Conservation (phyloP, 202 grass and related monocot species). For the Hordeum pubiflorum region DNA sequence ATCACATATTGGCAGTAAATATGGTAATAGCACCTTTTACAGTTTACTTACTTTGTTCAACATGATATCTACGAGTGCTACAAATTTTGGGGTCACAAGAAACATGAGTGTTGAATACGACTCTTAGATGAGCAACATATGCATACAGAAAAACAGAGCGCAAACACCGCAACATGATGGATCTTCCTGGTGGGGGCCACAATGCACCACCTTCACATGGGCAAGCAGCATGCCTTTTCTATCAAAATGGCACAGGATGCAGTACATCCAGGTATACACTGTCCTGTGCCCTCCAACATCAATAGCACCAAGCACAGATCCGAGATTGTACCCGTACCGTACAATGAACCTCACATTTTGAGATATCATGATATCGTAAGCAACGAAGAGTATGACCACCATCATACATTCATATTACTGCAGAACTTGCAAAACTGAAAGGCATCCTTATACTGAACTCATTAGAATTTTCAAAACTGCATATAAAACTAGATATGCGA, state of each 20-base stretch:
- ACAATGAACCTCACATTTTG: neutral
- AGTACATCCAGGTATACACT: neutral
- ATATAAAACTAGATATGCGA: neutral
- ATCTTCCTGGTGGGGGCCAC: neutral
- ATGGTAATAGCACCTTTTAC: neutral
- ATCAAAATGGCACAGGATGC: neutral
- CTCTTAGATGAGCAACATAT: neutral
- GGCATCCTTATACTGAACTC: neutral
- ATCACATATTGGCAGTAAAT: neutral
- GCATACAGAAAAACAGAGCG: neutral
- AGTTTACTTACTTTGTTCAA: neutral
- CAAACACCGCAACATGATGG: neutral
- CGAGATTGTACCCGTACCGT: neutral
- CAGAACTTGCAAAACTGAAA: neutral
- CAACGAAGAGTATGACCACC: neutral
- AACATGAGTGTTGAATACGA: neutral
- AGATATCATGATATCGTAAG: neutral
- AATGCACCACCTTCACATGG: neutral
- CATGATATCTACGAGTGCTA: neutral
- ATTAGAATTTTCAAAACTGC: neutral
- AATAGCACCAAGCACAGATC: neutral
- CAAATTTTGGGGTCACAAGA: neutral
- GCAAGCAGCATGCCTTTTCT: neutral
- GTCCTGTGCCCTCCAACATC: neutral
- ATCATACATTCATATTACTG: neutral